These are phyloP conservation scores for Chlorella vulgaris DNA, from an alignment of 139 green algal genomes.

Conservation along the genomic window DNA sequence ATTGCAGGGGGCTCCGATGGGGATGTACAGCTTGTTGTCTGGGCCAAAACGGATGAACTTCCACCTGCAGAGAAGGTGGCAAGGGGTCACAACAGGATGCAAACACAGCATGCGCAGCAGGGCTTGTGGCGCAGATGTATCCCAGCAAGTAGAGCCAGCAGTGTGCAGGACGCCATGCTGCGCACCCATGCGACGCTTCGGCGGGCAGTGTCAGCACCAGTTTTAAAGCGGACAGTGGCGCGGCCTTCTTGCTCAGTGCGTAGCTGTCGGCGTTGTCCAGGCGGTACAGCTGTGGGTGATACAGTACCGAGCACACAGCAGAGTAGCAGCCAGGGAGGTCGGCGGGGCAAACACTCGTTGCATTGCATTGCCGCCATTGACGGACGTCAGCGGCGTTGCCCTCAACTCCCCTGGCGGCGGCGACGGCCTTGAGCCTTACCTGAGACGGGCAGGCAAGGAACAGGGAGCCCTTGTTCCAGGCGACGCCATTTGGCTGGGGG, in stretches of 20 bases:
- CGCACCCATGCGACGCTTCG: slow-evolving; percentile 6
- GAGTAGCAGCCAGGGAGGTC: too few species aligned
- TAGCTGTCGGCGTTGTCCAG: slow-evolving; percentile 35
- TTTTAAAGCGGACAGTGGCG: neutral
- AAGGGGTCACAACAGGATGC: too few species aligned
- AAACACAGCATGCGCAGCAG: neutral
- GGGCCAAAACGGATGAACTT: slow-evolving; percentile 43
- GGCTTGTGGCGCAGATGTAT: neutral
- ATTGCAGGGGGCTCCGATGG: slow-evolving; percentile 23
- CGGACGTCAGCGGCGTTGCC: too few species aligned
- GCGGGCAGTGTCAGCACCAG: slow-evolving; percentile 27
- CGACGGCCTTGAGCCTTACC: too few species aligned
- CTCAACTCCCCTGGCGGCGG: too few species aligned
- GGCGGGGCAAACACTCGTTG: too few species aligned
- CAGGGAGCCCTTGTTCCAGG: slow-evolving; percentile 38
- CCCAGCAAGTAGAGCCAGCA: neutral
- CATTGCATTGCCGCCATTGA: too few species aligned
- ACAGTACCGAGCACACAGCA: too few species aligned
- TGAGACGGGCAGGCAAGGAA: slow-evolving; percentile 14
- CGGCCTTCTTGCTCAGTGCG: slow-evolving; percentile 8
- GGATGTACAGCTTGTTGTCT: slow-evolving; percentile 40
- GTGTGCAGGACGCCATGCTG: neutral
- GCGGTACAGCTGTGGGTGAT: slow-evolving; percentile 31
- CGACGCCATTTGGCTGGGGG: slow-evolving; percentile 40
- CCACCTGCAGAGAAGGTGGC: too few species aligned